Base-by-base conservation (phyloP, 1,139 yeast species). In the Pichia sp. region DNA sequence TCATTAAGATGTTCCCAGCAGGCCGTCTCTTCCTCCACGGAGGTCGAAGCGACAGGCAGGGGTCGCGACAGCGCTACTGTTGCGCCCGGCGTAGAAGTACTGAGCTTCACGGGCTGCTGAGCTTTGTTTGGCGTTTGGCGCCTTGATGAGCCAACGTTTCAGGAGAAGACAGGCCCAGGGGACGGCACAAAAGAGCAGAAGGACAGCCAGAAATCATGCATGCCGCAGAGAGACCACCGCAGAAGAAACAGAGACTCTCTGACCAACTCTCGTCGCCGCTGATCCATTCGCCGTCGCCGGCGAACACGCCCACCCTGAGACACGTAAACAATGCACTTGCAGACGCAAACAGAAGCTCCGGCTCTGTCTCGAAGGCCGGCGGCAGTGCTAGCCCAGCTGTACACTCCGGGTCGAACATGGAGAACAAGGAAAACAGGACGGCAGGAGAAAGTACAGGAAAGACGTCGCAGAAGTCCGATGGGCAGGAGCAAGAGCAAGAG, bases 181-280 rank as follows among this genome's bases (percentile, higher is more conserved):
- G 34, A 31, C 34, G 34, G 8, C 34, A 19, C n/a, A n/a, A n/a
- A n/a, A n/a, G n/a, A n/a, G n/a, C n/a, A n/a, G n/a, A n/a, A n/a
- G n/a, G n/a, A n/a, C n/a, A n/a, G n/a, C n/a, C n/a, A n/a, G n/a
- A n/a, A 16, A 43, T n/a, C 29, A 23, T 34, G 47, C 36, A 45
- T 19, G 11, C 47, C 30, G 26, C 38, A 26, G 49, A 45, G 40
- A 45, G 41, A 15, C 49, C 49, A n/a, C 49, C 49, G 38, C 49
- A 11, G 49, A 45, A 45, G 38, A 45, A 31, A 16, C 49, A 45
- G 38, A 45, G 29, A 31, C 19, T 31, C 6, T 23, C 36, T 23
- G 38, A 45, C 41, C 41, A 36, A 29, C 49, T 45, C 4, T 45
- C 49, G 10, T 45, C 49, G n/a, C 49, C 49, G 11, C 38, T 45